Conservation (phyloP, 371 early-diverging fungal genomes). For the Dichotomocladium elegans region DNA sequence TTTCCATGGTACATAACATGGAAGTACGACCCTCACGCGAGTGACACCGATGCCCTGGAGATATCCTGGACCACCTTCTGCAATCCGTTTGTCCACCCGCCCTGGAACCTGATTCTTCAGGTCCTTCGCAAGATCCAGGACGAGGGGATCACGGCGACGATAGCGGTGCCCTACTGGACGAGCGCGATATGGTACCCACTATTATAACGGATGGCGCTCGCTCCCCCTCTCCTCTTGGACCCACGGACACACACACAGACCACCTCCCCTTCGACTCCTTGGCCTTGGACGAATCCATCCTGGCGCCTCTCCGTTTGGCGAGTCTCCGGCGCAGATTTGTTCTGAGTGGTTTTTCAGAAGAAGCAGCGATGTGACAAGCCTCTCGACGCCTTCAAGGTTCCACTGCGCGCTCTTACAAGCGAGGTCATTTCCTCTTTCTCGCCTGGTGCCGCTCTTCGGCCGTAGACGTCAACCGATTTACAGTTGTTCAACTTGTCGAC, state of each 20-base stretch:
- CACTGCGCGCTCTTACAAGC: no score
- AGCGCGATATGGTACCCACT: slow-evolving; percentile 19
- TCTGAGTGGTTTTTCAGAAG: not conserved
- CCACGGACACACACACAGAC: not conserved
- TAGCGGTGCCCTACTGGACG: slow-evolving; percentile 1
- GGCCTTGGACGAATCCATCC: slow-evolving; percentile 5
- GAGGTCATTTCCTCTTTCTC: not conserved
- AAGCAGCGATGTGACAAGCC: no score
- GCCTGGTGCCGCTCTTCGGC: not conserved
- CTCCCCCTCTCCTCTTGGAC: not conserved
- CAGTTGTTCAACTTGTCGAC: not conserved
- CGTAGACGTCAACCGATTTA: not conserved
- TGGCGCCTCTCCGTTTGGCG: slow-evolving; percentile 4
- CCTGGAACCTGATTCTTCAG: slow-evolving; percentile 6
- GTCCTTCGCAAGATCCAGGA: not conserved
- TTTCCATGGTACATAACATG: slow-evolving; percentile 14
- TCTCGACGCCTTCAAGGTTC: no score
- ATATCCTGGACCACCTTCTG: not conserved
- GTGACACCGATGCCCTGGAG: not conserved
- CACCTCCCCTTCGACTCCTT: slow-evolving; percentile 4
- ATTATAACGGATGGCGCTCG: slow-evolving; percentile 4
- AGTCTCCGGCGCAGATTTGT: not conserved
- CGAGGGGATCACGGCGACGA: not conserved
- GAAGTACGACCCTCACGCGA: slow-evolving; percentile 3
- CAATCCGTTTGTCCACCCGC: slow-evolving; percentile 1